Evolutionary conservation across 768 basidiomycete species (phyloP), one percentile per base, ranked within the genome.

Genomic region (Russula griseocarnosa): DNA sequence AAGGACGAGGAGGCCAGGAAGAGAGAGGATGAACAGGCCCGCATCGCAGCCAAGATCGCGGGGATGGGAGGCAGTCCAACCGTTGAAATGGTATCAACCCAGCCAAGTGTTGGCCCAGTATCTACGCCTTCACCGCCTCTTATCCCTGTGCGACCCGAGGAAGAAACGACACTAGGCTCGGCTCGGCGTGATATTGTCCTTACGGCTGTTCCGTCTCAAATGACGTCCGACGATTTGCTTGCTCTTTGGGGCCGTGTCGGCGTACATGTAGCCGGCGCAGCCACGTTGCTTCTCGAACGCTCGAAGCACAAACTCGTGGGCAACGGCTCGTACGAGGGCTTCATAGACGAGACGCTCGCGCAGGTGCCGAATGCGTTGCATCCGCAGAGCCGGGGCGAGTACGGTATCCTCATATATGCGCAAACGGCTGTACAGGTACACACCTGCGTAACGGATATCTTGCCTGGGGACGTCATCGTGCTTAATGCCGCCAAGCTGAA

Each of bases 401-500:
- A 85, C 70, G 94, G 94, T 0, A 84, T 91, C 71, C 75, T 88
- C 9, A 79, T 94, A 34, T 95, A 92, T 70, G 77, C 80, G 65
- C 92, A 94, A 76, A 82, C 78, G 34, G 88, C 81, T 0, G 69
- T 70, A 0, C 75, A 84, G 14, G 90, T 96, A 63, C 84, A 86
- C 74, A 84, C 85, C 66, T 80, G 91, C 55, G 77, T 80, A 34
- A 88, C 86, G 69, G 93, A 95, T 24, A 90, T 93, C 63, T 78
- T 88, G 82, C 89, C 93, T 0, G 94, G 94, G 2, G 94, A 97
- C 73, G 76, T 97, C 11, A 79, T 94, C 53, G 81, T 84, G 65
- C 74, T 95, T 62, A 76, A 80, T 56, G 90, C 93, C 61, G 91
- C 90, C 51, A 86, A 80, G 71, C 81, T 94, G 16, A 93, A 94